A percentile compares a stretch with the other conserved stretches of the same genome.
Evolutionary conservation across 2,329 filamentous ascomycete species (phyloP).

Genomic region (Diaporthe longicolla): DNA sequence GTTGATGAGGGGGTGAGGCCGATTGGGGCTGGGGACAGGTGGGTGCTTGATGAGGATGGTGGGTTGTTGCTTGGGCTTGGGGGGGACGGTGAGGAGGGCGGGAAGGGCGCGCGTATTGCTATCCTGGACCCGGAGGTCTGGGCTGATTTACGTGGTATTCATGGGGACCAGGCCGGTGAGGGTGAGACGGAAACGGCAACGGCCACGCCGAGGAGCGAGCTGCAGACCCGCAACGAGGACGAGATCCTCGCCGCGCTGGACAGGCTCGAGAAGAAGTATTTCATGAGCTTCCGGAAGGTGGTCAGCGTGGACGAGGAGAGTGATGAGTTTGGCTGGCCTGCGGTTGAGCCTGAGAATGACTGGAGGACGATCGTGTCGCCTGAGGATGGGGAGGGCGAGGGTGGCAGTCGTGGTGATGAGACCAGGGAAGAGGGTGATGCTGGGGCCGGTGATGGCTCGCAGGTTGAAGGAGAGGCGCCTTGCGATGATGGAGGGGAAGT

Average conservation of each 20-base stretch:
- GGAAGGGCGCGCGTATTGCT: background rate
- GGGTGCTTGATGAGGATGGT: slow-evolving; percentile 14
- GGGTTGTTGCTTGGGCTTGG: too few relatives aligned
- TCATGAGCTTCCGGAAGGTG: background rate
- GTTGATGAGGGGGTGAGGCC: background rate
- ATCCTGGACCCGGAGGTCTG: slow-evolving; percentile 39
- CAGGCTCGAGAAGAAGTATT: background rate
- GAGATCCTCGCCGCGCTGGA: slow-evolving; percentile 30
- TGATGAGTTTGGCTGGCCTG: background rate
- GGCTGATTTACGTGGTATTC: background rate
- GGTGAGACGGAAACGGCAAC: background rate
- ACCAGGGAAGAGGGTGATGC: too few relatives aligned
- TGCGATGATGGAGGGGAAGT: too few relatives aligned
- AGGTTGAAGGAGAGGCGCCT: too few relatives aligned
- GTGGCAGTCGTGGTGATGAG: background rate
- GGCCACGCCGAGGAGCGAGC: background rate
- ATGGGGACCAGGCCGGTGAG: background rate
- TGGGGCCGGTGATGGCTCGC: too few relatives aligned
- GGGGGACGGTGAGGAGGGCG: too few relatives aligned
- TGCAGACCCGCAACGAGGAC: slow-evolving; percentile 33
- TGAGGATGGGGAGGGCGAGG: background rate
- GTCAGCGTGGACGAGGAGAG: background rate
- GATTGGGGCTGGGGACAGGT: slow-evolving; percentile 29
- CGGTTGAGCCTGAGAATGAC: background rate
- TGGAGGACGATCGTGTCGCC: background rate